Percentiles rank a stretch among this genome's conserved stretches.
Evolutionary conservation across 2,329 filamentous ascomycete species (phyloP).

Genomic region (Trichoderma endophyticum): DNA sequence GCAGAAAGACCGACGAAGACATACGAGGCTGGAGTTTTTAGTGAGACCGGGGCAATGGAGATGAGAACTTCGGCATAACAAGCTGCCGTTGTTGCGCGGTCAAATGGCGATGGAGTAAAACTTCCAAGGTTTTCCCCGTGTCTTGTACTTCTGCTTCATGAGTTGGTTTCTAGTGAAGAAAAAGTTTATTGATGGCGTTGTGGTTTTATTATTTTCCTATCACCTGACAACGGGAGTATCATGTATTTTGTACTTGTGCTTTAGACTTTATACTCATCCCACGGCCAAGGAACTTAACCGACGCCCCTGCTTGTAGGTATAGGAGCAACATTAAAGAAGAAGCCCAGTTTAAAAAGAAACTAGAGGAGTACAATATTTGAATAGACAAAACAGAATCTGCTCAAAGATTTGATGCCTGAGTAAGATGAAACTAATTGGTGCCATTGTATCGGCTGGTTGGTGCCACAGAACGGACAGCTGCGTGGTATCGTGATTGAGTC

Average conservation of each 20-base stretch:
- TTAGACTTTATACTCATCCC: background rate
- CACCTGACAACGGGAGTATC: background rate
- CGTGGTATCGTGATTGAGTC: background rate
- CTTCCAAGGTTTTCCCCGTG: background rate
- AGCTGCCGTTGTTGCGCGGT: background rate
- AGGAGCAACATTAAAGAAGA: background rate
- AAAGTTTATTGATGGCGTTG: background rate
- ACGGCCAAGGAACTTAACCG: background rate
- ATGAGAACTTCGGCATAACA: background rate
- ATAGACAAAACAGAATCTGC: background rate
- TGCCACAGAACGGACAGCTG: background rate
- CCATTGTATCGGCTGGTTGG: background rate
- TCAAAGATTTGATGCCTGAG: background rate
- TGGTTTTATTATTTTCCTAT: background rate
- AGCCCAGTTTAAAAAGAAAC: background rate
- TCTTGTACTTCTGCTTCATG: background rate
- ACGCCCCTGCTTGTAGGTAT: background rate
- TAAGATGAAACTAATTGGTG: background rate
- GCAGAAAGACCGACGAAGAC: background rate
- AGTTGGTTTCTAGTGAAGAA: background rate
- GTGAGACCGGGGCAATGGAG: conserved; percentile 1
- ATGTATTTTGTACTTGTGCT: background rate
- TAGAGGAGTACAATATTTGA: background rate
- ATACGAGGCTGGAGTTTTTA: background rate
- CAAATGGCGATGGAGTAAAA: background rate